Base-by-base conservation (phyloP, 2,329 filamentous ascomycete genomes). In the Aureobasidium sp. region DNA sequence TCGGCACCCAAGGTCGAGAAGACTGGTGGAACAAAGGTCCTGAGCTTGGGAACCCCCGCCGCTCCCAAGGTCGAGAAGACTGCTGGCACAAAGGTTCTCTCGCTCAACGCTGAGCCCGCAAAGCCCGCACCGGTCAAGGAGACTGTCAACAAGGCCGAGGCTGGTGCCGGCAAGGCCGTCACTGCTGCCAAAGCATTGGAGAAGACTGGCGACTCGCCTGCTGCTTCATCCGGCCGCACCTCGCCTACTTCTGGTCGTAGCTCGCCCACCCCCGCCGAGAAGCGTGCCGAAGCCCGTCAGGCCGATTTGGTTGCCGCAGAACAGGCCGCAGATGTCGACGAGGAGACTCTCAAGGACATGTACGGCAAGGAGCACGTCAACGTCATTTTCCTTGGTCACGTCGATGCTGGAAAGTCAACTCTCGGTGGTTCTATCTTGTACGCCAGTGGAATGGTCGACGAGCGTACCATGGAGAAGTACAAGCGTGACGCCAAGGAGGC, bases 391-490 rank as follows among this genome's bases (percentile, higher is more conserved):
- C 88, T 97, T 70, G 93, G 94, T 55, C 94, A 99, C 81, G 95
- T 99, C 69, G 94, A 99, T 78, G 94, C 94, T 57, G 94, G 94
- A 68, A 99, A 99, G 79, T 96, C 91, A 40, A 99, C 94, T 3
- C 81, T 99, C 6, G 94, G 94, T 71, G 94, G 94, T 54, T 89
- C 89, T 57, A 95, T 99, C 64, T 81, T 99, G 15, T 96, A 94
- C 74, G 85, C 85, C 57, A 96, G 93, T 5, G 94, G 94, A 63
- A 99, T 97, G 94, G 94, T 99, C n/a, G 95, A 99, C 70, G 91
- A 99, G 76, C 85, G 94, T 73, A 99, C 94, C 37, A 84, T 99
- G 81, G 94, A 99, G 58, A 99, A 99, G 77, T 96, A 96, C 81
- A 96, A 93, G 83, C 85, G 84, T 68, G 95, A 99, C 70, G 93